Conservation (phyloP, 106 monocot species). For the Dendrobium chrysotoxum region DNA sequence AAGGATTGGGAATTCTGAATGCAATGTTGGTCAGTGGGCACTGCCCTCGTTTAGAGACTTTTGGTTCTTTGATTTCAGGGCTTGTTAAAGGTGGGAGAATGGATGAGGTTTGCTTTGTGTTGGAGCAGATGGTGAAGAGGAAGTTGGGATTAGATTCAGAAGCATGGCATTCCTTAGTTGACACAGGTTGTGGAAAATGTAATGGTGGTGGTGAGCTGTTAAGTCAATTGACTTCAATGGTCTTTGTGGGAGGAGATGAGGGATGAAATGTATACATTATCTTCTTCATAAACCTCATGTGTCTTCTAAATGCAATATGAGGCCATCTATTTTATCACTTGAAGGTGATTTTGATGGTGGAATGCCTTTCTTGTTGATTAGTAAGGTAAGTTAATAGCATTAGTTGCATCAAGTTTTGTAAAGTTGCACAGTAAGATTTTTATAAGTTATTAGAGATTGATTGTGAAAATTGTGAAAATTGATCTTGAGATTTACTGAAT, state of each 20-base stretch:
- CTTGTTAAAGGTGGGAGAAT: slow-evolving; percentile 41
- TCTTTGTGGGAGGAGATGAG: background rate
- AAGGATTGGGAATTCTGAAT: slow-evolving; percentile 54
- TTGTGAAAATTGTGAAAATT: too few species aligned
- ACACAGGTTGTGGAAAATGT: slow-evolving; percentile 12
- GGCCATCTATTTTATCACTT: too few species aligned
- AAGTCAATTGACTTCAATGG: slow-evolving; percentile 5
- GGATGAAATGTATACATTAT: background rate
- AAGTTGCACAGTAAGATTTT: too few species aligned
- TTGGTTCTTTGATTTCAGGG: slow-evolving; percentile 44
- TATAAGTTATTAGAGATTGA: too few species aligned
- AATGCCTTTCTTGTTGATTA: too few species aligned
- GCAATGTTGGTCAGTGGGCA: slow-evolving; percentile 64
- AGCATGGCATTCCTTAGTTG: slow-evolving; percentile 45
- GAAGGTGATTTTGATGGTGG: too few species aligned
- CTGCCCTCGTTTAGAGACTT: slow-evolving; percentile 49
- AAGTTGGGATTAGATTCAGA: slow-evolving; percentile 22
- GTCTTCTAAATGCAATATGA: too few species aligned
- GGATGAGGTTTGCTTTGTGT: slow-evolving; percentile 54
- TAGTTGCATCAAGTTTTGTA: too few species aligned
- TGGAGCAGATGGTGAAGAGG: slow-evolving; percentile 80
- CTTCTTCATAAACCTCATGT: too few species aligned
- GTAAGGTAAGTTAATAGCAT: too few species aligned
- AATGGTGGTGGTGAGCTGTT: slow-evolving; percentile 10
- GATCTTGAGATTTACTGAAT: too few species aligned